phyloP scores from a whole-genome alignment of 257 asterid species.

The Salvia splendens region DNA sequence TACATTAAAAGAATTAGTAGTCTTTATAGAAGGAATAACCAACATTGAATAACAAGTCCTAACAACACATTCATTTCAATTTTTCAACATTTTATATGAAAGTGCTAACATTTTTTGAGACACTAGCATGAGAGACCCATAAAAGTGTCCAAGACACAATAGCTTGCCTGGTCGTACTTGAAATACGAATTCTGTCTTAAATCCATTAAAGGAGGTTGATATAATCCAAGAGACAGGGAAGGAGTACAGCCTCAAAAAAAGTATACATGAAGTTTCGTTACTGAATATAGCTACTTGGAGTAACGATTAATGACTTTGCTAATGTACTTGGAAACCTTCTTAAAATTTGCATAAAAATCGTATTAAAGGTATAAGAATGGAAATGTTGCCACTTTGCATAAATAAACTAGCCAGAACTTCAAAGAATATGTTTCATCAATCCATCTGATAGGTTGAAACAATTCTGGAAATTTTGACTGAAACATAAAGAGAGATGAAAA shows the following conservation, averaged over 20 bases:
- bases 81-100: not conserved
- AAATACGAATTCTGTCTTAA: slow-evolving; percentile 1
- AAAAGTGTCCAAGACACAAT: not conserved
- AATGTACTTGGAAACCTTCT: not conserved
- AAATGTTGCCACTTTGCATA: not conserved
- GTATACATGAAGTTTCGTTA: not conserved
- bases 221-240: not conserved
- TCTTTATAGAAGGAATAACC: not conserved
- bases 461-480: slow-evolving; percentile 14
- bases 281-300: not conserved
- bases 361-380: not conserved
- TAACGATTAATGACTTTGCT: slow-evolving; percentile 5
- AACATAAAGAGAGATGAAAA: slow-evolving; percentile 13
- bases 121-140: not conserved
- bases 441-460: not conserved
- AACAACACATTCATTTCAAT: not conserved
- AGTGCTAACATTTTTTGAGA: not conserved
- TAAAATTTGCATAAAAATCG: not conserved
- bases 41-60: not conserved
- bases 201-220: not conserved
- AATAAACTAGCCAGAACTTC: not conserved
- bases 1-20: slow-evolving; percentile 7
- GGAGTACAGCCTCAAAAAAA: not conserved
- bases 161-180: not conserved
- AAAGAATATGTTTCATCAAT: slow-evolving; percentile 18